Evolutionary conservation across 805 yeast species (phyloP).

Genomic region (Myxozyma monticola): DNA sequence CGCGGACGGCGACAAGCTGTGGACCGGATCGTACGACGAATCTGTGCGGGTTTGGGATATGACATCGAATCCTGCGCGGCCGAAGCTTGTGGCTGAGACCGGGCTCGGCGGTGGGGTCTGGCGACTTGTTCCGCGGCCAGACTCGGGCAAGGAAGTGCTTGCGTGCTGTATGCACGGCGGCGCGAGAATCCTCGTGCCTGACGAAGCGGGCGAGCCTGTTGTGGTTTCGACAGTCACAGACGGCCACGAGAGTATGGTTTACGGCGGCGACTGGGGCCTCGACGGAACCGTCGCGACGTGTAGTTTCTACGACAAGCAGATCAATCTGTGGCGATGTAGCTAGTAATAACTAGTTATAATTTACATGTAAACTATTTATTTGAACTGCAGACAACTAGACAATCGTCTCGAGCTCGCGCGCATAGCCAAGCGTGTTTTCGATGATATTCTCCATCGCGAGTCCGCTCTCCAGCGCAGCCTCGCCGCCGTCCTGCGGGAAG

Average conservation of each 20-base stretch:
- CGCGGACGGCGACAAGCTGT: conserved; percentile 48
- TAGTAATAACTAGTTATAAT: background rate
- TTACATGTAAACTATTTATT: too few relatives aligned
- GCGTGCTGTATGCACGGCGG: conserved; percentile 97
- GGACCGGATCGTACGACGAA: conserved; percentile 96
- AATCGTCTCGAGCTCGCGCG: conserved; percentile 89
- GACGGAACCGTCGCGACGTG: conserved; percentile 64
- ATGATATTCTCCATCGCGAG: conserved; percentile 50
- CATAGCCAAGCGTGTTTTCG: conserved; percentile 77
- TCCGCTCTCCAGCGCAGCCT: conserved; percentile 40
- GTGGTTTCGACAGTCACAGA: conserved; percentile 33
- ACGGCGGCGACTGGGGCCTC: conserved; percentile 86
- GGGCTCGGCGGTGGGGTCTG: conserved; percentile 93
- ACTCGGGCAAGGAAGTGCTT: conserved; percentile 37
- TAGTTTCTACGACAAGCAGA: conserved; percentile 83
- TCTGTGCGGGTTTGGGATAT: conserved; percentile 66
- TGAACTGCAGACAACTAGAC: conserved; percentile 54
- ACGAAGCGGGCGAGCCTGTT: conserved; percentile 28
- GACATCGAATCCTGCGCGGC: conserved; percentile 44
- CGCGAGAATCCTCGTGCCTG: conserved; percentile 62
- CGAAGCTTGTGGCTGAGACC: conserved; percentile 44
- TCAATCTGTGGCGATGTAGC: conserved; percentile 65
- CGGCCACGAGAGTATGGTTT: conserved; percentile 89
- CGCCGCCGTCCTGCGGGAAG: conserved; percentile 40
- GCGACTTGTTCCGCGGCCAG: conserved; percentile 72